phyloP scores from a whole-genome alignment of 2,329 filamentous ascomycete species.

The Fusarium brachygibbosum region DNA sequence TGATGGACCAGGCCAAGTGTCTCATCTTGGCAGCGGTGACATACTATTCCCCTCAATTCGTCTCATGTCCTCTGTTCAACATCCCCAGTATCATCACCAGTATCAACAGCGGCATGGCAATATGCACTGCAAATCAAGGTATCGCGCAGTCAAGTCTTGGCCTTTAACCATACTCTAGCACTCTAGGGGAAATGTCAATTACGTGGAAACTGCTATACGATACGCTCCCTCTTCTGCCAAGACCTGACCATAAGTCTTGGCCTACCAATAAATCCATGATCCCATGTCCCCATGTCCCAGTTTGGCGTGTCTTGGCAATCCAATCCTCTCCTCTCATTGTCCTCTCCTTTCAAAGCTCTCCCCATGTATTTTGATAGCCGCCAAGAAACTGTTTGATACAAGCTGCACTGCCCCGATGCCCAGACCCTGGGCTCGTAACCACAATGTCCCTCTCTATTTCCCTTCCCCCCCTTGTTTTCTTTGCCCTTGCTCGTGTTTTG shows the following conservation, averaged over 20 bases:
- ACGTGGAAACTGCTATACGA: conserved; percentile 29
- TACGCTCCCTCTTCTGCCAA: conserved; percentile 28
- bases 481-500: conserved; percentile 1
- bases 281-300: conserved; percentile 20
- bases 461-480: conserved; percentile 14
- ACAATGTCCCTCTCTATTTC: conserved; percentile 5
- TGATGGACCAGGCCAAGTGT: conserved; percentile 10
- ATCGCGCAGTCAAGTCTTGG: background rate
- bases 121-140: conserved; percentile 19
- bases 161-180: background rate
- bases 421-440: conserved; percentile 46
- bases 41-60: background rate
- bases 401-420: conserved; percentile 48
- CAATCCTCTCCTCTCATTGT: conserved; percentile 12
- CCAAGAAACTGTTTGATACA: conserved; percentile 35
- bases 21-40: conserved; percentile 6
- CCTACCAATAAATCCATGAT: conserved; percentile 26
- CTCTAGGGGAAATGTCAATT: conserved; percentile 18
- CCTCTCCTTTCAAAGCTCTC: background rate
- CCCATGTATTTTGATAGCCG: conserved; percentile 14
- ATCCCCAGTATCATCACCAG: background rate
- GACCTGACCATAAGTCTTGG: conserved; percentile 10
- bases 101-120: background rate
- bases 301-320: conserved; percentile 31
- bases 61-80: background rate